Evolutionary conservation across 345 rosid species (phyloP).

Genomic region (Corymbia maculata): DNA sequence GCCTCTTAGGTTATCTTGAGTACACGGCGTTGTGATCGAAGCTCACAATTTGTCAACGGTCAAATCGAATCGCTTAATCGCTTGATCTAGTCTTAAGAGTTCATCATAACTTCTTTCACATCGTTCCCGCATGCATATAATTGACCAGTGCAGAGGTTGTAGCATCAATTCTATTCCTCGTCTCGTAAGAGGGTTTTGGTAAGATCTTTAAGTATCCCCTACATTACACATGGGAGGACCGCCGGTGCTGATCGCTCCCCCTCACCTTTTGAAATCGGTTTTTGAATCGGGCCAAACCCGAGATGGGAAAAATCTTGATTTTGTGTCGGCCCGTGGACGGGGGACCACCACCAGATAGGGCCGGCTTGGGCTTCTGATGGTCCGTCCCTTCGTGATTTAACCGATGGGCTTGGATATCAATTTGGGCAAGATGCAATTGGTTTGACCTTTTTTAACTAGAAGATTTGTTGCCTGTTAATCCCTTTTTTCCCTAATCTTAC

Average conservation of each 20-base stretch:
- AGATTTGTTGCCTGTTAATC: neutral
- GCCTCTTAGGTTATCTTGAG: neutral
- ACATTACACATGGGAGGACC: neutral
- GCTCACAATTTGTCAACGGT: neutral
- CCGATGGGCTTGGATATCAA: neutral
- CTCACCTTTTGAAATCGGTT: neutral
- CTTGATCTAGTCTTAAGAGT: neutral
- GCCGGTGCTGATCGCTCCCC: neutral
- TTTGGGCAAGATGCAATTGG: neutral
- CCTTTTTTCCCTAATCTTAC: neutral
- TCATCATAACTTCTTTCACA: neutral
- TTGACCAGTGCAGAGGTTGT: neutral
- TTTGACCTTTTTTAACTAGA: neutral
- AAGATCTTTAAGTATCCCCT: neutral
- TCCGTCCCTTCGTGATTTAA: neutral
- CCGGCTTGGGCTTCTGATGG: neutral
- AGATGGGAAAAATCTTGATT: neutral
- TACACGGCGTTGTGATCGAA: neutral
- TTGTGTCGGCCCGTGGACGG: neutral
- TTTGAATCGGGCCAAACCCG: neutral
- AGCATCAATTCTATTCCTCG: neutral
- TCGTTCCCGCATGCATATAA: neutral
- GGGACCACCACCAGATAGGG: neutral
- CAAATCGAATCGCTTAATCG: neutral
- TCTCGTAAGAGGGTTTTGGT: neutral